A percentile compares a stretch with the other conserved stretches of the same genome.
Evolutionary conservation across 2,329 filamentous ascomycete genomes (phyloP).

Genomic region (Aphanocladium album): DNA sequence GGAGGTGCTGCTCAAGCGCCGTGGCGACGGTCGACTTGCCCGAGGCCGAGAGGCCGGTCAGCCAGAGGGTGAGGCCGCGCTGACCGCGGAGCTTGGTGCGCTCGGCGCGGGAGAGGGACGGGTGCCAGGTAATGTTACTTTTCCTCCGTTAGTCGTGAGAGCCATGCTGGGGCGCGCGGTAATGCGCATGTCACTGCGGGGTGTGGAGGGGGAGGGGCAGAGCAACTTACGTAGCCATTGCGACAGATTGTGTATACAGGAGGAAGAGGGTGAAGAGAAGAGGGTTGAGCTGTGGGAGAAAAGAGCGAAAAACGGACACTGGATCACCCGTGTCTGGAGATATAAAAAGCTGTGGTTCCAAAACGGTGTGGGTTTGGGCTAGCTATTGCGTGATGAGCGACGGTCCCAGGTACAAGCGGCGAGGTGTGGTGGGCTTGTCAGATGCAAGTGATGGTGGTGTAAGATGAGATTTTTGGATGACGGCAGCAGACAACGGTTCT

Average conservation of each 20-base stretch:
- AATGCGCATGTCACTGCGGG: slow-evolving; percentile 2
- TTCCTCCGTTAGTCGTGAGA: slow-evolving; percentile 11
- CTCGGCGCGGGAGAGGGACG: slow-evolving; percentile 72
- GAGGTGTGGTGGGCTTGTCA: not conserved
- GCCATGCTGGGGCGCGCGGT: slow-evolving; percentile 7
- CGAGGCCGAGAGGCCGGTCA: slow-evolving; percentile 91
- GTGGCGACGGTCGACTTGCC: slow-evolving; percentile 97
- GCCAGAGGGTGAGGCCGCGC: slow-evolving; percentile 91
- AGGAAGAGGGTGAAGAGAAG: not conserved
- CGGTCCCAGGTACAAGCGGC: not conserved
- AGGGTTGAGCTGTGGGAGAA: not conserved
- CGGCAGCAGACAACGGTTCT: not conserved
- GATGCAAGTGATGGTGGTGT: not conserved
- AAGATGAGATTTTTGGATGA: slow-evolving; percentile 2
- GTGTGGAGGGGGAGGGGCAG: slow-evolving; percentile 12
- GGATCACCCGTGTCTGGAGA: not conserved
- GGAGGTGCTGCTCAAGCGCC: slow-evolving; percentile 92
- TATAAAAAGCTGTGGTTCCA: not conserved
- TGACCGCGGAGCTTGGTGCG: slow-evolving; percentile 73
- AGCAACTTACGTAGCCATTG: slow-evolving; percentile 30
- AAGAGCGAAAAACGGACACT: not conserved
- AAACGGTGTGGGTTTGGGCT: slow-evolving; percentile 8
- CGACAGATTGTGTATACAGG: not conserved
- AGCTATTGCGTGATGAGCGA: slow-evolving; percentile 12
- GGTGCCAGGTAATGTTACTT: slow-evolving; percentile 90